phyloP scores from a whole-genome alignment of 2,329 filamentous ascomycete genomes.

The Fusarium temperatum region DNA sequence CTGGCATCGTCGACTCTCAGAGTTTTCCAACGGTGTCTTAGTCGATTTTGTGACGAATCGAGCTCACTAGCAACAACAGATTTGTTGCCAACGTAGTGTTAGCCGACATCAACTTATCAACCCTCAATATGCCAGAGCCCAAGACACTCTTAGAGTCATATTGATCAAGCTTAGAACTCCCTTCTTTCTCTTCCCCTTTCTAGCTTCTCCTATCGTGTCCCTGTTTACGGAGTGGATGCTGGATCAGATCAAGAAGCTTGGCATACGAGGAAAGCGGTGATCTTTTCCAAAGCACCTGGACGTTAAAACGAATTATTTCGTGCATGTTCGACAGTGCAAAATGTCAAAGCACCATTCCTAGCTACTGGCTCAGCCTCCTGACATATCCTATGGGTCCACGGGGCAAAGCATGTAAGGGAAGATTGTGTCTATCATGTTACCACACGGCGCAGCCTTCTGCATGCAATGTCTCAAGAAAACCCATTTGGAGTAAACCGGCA shows the following conservation, averaged over 20 bases:
- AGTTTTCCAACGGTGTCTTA: neutral
- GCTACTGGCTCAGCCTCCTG: neutral
- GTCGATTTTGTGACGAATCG: neutral
- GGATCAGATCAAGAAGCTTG: neutral
- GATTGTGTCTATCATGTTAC: neutral
- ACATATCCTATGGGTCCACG: neutral
- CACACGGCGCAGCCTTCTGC: neutral
- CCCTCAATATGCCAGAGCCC: neutral
- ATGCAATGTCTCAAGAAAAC: neutral
- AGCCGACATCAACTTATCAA: neutral
- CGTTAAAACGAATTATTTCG: neutral
- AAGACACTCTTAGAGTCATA: neutral
- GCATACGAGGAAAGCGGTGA: neutral
- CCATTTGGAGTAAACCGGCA: neutral
- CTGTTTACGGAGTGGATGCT: neutral
- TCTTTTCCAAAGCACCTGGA: neutral
- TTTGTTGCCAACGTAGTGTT: neutral
- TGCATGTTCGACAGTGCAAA: neutral
- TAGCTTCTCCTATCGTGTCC: neutral
- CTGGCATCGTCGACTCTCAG: neutral
- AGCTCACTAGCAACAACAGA: neutral
- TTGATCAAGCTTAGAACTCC: neutral
- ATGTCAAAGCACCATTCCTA: neutral
- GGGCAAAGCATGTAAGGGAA: neutral
- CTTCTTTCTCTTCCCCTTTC: neutral